Conservation (phyloP, 2,329 filamentous ascomycete species). For the Didymella pinodella region DNA sequence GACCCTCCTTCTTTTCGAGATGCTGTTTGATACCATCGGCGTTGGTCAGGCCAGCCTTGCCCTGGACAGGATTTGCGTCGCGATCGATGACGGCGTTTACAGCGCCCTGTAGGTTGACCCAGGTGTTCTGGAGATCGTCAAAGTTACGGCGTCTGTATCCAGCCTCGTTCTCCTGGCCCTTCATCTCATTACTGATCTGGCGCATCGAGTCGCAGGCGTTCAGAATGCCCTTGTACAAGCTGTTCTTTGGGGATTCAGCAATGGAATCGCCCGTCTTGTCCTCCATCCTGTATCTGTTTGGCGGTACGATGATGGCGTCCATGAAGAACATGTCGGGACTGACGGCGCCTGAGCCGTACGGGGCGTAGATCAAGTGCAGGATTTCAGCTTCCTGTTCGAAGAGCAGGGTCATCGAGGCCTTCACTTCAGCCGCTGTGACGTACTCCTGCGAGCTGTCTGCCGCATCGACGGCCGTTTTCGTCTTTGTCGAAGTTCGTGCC, state of each 20-base stretch:
- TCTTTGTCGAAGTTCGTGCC: constrained; percentile 49
- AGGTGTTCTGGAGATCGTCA: constrained; percentile 79
- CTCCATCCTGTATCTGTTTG: constrained; percentile 89
- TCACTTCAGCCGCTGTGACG: constrained; percentile 83
- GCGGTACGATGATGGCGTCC: constrained; percentile 83
- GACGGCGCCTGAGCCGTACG: constrained; percentile 68
- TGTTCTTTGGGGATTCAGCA: constrained; percentile 87
- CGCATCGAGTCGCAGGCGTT: constrained; percentile 76
- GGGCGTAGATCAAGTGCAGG: constrained; percentile 83
- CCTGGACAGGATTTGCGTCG: constrained; percentile 83
- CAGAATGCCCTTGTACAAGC: constrained; percentile 84
- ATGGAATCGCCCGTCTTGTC: constrained; percentile 83
- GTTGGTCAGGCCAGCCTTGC: constrained; percentile 76
- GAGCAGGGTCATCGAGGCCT: constrained; percentile 76
- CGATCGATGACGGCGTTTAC: constrained; percentile 95
- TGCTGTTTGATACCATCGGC: constrained; percentile 98
- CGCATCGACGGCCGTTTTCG: constrained; percentile 49
- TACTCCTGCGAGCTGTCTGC: constrained; percentile 68
- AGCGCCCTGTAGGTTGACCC: constrained; percentile 82
- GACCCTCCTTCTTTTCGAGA: constrained; percentile 96
- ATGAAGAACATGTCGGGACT: constrained; percentile 94
- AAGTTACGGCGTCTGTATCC: constrained; percentile 66
- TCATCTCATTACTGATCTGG: constrained; percentile 75
- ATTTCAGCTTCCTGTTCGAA: constrained; percentile 90
- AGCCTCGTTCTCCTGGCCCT: constrained; percentile 53